Base-by-base conservation (phyloP, 1,284 basidiomycete genomes). In the Exsudoporus floridanus region DNA sequence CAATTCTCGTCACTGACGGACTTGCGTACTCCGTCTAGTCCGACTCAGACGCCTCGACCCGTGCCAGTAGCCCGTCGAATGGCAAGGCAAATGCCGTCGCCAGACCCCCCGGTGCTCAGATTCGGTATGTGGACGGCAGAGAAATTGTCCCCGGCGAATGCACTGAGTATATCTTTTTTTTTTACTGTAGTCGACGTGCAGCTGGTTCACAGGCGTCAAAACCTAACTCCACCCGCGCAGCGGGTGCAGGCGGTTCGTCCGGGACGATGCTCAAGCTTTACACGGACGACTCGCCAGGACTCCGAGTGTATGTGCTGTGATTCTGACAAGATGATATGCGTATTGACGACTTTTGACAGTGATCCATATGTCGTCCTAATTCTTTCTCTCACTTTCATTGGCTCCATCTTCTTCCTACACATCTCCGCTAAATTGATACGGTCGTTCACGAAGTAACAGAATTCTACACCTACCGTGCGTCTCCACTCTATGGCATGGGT, bases 251-350 rank as follows among this genome's bases (percentile, higher is more conserved):
- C 52, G 96, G 96, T 52, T 95, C 92, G 44, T 93, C 89, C 55
- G 96, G 90, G 78, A 99, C 96, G 54, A 98, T 99, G 96, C 84
- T 99, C 68, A 94, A 94, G 74, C 82, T 99, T 14, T 98, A 98
- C 83, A 98, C 96, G 34, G 94, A 96, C 68, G 96, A 98, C 69
- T 96, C 94, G 61, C 92, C 92, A 58, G 96, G 96, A 35, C 82
- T 98, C 56, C 86, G 93, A 79, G 93, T 99, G 94, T 98, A 72
- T 72, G 94, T 88, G 7, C 36, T 39, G 23, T 39, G 16, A 43
- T 46, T 52, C 19, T 19, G 50, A 27, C 44, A 38, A 33, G 13
- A 39, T 8, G 27, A 30, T 7, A 19, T 38, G 18, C n/a, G 25
- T 43, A 18, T 37, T 60, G 37, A 59, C 30, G 25, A 47, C 37